Evolutionary conservation across 192 early-diverging fungal genomes (phyloP).

Genomic region (Pilobolus umbonatus): DNA sequence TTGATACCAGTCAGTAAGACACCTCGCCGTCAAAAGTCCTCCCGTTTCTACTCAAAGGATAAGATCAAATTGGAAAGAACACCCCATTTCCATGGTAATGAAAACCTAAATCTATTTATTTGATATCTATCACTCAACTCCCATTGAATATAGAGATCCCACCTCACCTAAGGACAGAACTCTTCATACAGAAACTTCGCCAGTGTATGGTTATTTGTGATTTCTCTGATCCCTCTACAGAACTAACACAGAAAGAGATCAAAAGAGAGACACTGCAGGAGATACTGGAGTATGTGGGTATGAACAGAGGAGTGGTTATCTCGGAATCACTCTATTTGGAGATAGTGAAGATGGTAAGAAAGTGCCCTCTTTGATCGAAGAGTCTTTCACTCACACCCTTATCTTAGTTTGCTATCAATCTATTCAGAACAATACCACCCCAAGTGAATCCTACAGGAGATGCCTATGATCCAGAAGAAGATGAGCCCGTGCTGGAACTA

Average conservation of each 20-base stretch:
- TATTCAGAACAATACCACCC: conserved; percentile 96
- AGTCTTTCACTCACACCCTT: too few species aligned
- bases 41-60: conserved; percentile 81
- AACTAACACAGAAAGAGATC: conserved; percentile 93
- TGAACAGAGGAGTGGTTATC: conserved; percentile 81
- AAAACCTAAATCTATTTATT: too few species aligned
- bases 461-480: conserved; percentile 97
- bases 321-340: conserved; percentile 81
- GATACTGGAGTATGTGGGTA: conserved; percentile 89
- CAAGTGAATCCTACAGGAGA: conserved; percentile 95
- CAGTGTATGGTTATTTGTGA: conserved; percentile 94
- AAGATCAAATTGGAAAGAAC: conserved; percentile 78
- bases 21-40: conserved; percentile 77
- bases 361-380: neutral
- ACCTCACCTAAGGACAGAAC: conserved; percentile 73
- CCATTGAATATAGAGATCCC: conserved; percentile 55
- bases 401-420: conserved; percentile 79
- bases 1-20: conserved; percentile 73
- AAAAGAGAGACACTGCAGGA: conserved; percentile 88
- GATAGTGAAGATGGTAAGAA: conserved; percentile 87
- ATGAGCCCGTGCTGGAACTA: conserved; percentile 94
- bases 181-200: conserved; percentile 84
- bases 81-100: conserved; percentile 66
- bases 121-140: neutral
- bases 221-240: conserved; percentile 82